Percentiles rank a stretch among this genome's conserved stretches.
phyloP scores from a whole-genome alignment of 177 flowering plant genomes.

The Vitis hybrid region DNA sequence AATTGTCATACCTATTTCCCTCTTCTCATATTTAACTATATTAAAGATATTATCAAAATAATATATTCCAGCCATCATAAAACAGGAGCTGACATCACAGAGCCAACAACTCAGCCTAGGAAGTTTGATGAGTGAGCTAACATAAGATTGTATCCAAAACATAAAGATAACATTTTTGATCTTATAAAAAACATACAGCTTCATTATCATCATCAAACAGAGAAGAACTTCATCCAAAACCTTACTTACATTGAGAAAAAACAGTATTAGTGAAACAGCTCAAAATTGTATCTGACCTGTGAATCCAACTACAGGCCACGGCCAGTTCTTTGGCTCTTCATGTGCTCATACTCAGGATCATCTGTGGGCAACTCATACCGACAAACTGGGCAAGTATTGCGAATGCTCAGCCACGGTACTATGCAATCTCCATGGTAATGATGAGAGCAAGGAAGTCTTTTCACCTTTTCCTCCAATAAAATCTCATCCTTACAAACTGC shows the following conservation, averaged over 20 bases:
- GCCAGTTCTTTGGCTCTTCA: constrained; percentile 28
- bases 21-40: too few species aligned
- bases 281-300: constrained; percentile 8
- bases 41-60: too few species aligned
- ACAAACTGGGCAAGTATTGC: constrained; percentile 85
- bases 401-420: constrained; percentile 66
- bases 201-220: neutral
- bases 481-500: constrained; percentile 74
- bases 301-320: neutral
- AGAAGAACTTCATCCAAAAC: neutral
- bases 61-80: too few species aligned
- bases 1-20: too few species aligned
- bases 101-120: too few species aligned
- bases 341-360: constrained; percentile 64
- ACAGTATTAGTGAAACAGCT: constrained; percentile 6
- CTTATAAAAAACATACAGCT: neutral
- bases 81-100: too few species aligned
- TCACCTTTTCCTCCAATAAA: constrained; percentile 38
- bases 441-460: constrained; percentile 64
- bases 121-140: too few species aligned
- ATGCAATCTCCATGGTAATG: constrained; percentile 76
- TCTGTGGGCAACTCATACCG: constrained; percentile 77
- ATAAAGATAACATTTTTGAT: neutral
- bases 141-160: neutral
- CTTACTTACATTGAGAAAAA: neutral